Evolutionary conservation across 495 filamentous ascomycete species (phyloP).

Genomic region (Aspergillus campestris): DNA sequence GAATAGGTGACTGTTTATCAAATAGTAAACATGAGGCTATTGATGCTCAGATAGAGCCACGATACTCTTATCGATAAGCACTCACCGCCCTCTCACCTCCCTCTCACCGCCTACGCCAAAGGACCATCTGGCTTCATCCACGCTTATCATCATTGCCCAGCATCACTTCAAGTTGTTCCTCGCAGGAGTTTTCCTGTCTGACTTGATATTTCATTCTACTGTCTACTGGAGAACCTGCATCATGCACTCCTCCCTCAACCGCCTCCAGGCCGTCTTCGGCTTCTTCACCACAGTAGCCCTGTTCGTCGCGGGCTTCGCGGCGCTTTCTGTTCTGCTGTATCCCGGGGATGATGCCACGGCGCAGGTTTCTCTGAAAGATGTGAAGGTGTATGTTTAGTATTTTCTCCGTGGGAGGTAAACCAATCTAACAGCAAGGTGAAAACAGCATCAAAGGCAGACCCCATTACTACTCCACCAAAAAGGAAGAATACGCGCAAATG

Average conservation of each 20-base stretch:
- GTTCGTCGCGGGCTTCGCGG: conserved; percentile 67
- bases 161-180: no score
- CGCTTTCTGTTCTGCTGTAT: conserved; percentile 65
- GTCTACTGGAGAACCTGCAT: conserved; percentile 8
- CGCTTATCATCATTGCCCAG: no score
- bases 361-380: conserved; percentile 60
- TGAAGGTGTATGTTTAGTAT: conserved; percentile 66
- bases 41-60: no score
- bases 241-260: conserved; percentile 83
- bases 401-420: not conserved
- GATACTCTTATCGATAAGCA: not conserved
- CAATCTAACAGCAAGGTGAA: conserved; percentile 1
- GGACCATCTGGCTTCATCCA: no score
- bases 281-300: conserved; percentile 96
- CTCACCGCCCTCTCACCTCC: no score
- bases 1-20: no score
- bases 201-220: no score
- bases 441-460: conserved; percentile 74
- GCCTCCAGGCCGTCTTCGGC: conserved; percentile 87
- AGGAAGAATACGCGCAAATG: conserved; percentile 90
- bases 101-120: no score
- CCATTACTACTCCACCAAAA: conserved; percentile 86
- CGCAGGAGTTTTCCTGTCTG: no score
- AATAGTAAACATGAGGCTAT: no score
- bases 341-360: conserved; percentile 56